A percentile compares a stretch with the other conserved stretches of the same genome.
These are phyloP conservation scores for Withania somnifera DNA, from an alignment of 305 asterid genomes.

Conservation along the genomic window DNA sequence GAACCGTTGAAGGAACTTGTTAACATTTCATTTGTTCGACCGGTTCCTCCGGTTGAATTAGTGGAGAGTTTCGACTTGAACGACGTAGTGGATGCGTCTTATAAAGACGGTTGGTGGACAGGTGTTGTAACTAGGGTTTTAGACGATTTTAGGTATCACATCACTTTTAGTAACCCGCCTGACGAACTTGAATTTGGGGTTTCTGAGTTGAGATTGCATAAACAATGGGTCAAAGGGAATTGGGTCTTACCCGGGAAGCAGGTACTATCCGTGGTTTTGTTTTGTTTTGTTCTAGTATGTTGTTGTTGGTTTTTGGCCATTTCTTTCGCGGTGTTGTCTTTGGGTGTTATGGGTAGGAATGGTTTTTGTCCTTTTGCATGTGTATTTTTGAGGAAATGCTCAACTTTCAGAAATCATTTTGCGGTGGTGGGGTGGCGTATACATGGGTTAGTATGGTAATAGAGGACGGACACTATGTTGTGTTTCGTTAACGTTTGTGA, in stretches of 20 bases:
- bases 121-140: conserved; percentile 28
- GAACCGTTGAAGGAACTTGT: conserved; percentile 33
- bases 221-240: conserved; percentile 40
- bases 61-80: conserved; percentile 15
- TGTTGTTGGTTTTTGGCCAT: no score
- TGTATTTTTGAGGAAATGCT: not conserved
- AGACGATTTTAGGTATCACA: conserved; percentile 21
- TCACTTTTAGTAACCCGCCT: conserved; percentile 37
- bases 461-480: not conserved
- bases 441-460: not conserved
- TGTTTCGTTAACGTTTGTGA: not conserved
- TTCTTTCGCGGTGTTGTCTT: no score
- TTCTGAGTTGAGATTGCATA: conserved; percentile 42
- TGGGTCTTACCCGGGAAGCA: conserved; percentile 47
- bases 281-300: not conserved
- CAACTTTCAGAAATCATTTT: not conserved
- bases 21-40: conserved; percentile 24
- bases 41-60: conserved; percentile 30
- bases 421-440: not conserved
- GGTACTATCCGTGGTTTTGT: conserved; percentile 22
- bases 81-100: conserved; percentile 57
- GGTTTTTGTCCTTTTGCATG: not conserved
- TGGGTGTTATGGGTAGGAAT: not conserved
- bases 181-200: conserved; percentile 39
- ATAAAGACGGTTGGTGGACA: conserved; percentile 70